Base-by-base conservation (phyloP, 768 basidiomycete species). In the Collybia sordida region DNA sequence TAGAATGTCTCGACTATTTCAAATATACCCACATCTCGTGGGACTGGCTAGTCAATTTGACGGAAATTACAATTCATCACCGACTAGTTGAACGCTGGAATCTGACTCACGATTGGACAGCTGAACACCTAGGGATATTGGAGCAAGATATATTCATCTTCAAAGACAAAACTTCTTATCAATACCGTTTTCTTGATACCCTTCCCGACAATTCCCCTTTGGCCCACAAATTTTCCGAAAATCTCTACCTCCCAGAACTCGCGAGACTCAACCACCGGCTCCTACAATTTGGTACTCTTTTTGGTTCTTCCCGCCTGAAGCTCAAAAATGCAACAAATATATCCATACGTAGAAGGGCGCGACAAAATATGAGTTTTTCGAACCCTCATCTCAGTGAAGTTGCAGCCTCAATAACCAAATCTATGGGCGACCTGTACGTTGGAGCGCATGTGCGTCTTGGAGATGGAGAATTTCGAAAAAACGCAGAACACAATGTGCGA, bases 241-340 rank as follows among this genome's bases (percentile, higher is more conserved):
- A 67, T 36, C 60, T 84, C 27, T 67, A 72, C 50, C 74, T 81
- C 41, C 67, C 64, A 12, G 61, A 69, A 1, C 71, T 83, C n/a
- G 69, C 68, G 3, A 45, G 59, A 23, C 62, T 68, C 18, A 57
- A 59, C 3, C 69, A 80, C 50, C 79, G 74, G 7, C 75, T 92
- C 22, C 59, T 93, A 14, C 81, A 86, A 49, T 59, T 93, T 12
- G 90, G 90, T 7, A 83, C 85, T 0, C 74, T 92, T 1, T 92
- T 92, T 66, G 89, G 88, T 4, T 85, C 88, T 1, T 82, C 83
- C 2, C 79, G 91, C 7, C 68, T 92, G 2, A 74, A 77, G 19
- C 71, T 90, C 0, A 72, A 67, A 18, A 58, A 70, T 23, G 55
- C 59, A 7, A 58, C 59, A 12, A 76, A 81, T 54, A 59, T 70